phyloP scores from a whole-genome alignment of 352 stramenopile genomes.

The Plasmopara muralis region DNA sequence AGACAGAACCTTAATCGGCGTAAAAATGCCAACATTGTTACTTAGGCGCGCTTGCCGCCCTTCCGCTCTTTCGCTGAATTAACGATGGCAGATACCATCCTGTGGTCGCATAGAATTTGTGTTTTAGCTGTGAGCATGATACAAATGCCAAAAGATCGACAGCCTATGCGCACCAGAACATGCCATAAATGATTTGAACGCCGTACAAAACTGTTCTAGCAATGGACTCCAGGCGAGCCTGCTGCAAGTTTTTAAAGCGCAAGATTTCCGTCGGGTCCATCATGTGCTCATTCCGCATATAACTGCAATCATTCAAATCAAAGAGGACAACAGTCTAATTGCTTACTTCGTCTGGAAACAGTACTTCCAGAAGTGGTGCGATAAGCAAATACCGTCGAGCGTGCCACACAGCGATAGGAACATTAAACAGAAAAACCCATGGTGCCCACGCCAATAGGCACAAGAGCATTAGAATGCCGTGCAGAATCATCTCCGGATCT shows the following conservation, averaged over 20 bases:
- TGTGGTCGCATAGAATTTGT: conserved; percentile 11
- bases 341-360: neutral
- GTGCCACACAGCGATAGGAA: conserved; percentile 74
- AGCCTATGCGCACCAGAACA: conserved; percentile 66
- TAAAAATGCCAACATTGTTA: conserved; percentile 5
- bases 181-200: conserved; percentile 85
- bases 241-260: conserved; percentile 80
- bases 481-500: conserved; percentile 79
- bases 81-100: conserved; percentile 84
- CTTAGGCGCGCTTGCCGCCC: conserved; percentile 30
- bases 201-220: conserved; percentile 83
- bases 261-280: conserved; percentile 84
- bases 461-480: conserved; percentile 69
- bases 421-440: conserved; percentile 73
- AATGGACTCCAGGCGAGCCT: conserved; percentile 72
- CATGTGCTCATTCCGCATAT: conserved; percentile 72
- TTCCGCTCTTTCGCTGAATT: conserved; percentile 52
- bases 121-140: conserved; percentile 1
- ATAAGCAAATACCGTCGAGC: conserved; percentile 39
- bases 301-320: conserved; percentile 1
- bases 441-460: conserved; percentile 68
- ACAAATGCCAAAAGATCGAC: neutral
- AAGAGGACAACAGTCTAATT: too few relatives aligned
- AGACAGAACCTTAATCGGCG: too few relatives aligned
- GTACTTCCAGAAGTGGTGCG: neutral